Conservation (phyloP, 805 yeast species). For the Candida michaelii region DNA sequence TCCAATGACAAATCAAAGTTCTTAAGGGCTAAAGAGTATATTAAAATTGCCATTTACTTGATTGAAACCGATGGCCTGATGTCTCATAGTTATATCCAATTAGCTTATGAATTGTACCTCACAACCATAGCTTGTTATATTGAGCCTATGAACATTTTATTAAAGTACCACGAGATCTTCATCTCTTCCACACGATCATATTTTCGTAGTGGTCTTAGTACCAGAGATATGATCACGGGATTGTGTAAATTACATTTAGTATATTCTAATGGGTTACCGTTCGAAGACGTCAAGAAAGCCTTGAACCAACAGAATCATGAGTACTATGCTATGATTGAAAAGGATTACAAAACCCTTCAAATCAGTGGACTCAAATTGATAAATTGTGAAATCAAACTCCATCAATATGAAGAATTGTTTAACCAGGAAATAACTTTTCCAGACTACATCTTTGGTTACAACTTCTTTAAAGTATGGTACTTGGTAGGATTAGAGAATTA, state of each 20-base stretch:
- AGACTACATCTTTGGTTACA: slow-evolving; percentile 13
- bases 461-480: slow-evolving; percentile 13
- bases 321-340: slow-evolving; percentile 6
- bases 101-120: slow-evolving; percentile 43
- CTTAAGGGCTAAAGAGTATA: slow-evolving; percentile 40
- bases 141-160: slow-evolving; percentile 38
- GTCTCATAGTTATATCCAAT: slow-evolving; percentile 34
- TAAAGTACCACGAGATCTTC: slow-evolving; percentile 25
- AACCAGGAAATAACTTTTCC: slow-evolving; percentile 2
- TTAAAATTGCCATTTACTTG: slow-evolving; percentile 38
- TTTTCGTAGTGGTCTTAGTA: slow-evolving; percentile 8
- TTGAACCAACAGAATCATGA: slow-evolving; percentile 9
- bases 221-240: slow-evolving; percentile 14
- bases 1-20: slow-evolving; percentile 29
- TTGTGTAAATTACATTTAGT: slow-evolving; percentile 16
- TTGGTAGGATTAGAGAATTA: slow-evolving; percentile 16
- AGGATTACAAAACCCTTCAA: slow-evolving; percentile 6
- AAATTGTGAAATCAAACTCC: slow-evolving; percentile 13
- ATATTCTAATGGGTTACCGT: slow-evolving; percentile 17
- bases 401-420: slow-evolving; percentile 7
- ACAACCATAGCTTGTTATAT: slow-evolving; percentile 40
- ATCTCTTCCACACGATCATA: slow-evolving; percentile 16
- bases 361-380: slow-evolving; percentile 8
- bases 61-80: slow-evolving; percentile 33
- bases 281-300: background rate